phyloP scores from a whole-genome alignment of 1,284 basidiomycete species.

The Moesziomyces parantarcticus region DNA sequence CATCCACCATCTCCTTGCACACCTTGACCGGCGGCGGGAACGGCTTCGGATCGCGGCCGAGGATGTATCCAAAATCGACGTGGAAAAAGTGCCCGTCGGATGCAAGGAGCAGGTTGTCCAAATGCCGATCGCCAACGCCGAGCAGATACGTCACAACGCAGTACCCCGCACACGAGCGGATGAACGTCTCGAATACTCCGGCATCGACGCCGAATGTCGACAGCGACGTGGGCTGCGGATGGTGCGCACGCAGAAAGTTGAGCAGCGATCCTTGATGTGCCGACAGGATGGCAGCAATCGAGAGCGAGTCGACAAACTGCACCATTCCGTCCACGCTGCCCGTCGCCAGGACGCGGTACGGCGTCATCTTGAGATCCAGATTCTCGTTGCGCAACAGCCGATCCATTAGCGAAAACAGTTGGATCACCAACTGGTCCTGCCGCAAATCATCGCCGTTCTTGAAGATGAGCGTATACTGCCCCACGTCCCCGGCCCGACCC shows the following conservation, averaged over 20 bases:
- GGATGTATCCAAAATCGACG: slow-evolving; percentile 98
- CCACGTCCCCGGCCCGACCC: slow-evolving; percentile 11
- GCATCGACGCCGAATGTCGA: slow-evolving; percentile 93
- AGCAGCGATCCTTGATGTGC: slow-evolving; percentile 78
- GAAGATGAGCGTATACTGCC: slow-evolving; percentile 87
- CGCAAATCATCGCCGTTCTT: slow-evolving; percentile 99
- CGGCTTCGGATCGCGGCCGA: slow-evolving; percentile 96
- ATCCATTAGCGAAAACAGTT: slow-evolving; percentile 98
- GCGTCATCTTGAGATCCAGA: slow-evolving; percentile 88
- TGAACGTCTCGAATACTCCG: slow-evolving; percentile 92
- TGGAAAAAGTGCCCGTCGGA: slow-evolving; percentile 81
- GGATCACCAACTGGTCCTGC: slow-evolving; percentile 96
- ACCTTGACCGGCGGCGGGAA: slow-evolving; percentile 98
- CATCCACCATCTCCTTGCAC: slow-evolving; percentile 99
- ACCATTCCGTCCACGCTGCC: slow-evolving; percentile 93
- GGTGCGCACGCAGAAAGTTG: slow-evolving; percentile 84
- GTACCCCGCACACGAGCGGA: slow-evolving; percentile 96
- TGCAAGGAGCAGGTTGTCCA: slow-evolving; percentile 92
- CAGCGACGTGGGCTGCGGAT: slow-evolving; percentile 90
- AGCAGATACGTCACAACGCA: slow-evolving; percentile 97
- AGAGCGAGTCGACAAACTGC: slow-evolving; percentile 94
- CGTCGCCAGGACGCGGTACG: slow-evolving; percentile 94
- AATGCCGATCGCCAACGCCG: slow-evolving; percentile 95
- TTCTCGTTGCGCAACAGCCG: slow-evolving; percentile 92
- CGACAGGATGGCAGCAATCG: slow-evolving; percentile 89